phyloP scores from a whole-genome alignment of 2,329 filamentous ascomycete species.

The Pseudogymnoascus sp. region DNA sequence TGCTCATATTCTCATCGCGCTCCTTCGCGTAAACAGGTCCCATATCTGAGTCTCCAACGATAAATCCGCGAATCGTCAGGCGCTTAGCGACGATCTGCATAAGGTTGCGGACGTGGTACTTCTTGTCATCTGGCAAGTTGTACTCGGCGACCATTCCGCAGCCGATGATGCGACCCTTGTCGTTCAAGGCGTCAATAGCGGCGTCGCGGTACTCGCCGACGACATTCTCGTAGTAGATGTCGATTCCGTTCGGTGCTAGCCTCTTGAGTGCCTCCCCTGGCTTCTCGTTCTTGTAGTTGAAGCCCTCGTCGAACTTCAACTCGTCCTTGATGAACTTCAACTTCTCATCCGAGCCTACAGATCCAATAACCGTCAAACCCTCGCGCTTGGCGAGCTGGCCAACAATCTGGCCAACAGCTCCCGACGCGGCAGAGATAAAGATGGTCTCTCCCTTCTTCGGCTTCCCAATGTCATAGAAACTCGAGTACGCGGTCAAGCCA shows the following conservation, averaged over 20 bases:
- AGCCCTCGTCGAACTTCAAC: slow-evolving; percentile 64
- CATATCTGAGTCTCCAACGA: slow-evolving; percentile 56
- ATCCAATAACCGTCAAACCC: slow-evolving; percentile 66
- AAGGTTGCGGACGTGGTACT: slow-evolving; percentile 57
- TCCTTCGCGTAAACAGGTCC: slow-evolving; percentile 53
- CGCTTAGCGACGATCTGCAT: slow-evolving; percentile 54
- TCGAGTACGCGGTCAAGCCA: slow-evolving; percentile 68
- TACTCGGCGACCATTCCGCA: slow-evolving; percentile 65
- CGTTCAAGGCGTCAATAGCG: slow-evolving; percentile 56
- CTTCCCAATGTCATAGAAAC: slow-evolving; percentile 67
- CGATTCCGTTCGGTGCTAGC: slow-evolving; percentile 64
- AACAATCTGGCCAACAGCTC: slow-evolving; percentile 68
- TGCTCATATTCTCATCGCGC: slow-evolving; percentile 58
- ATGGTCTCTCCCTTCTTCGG: slow-evolving; percentile 73
- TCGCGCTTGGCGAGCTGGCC: slow-evolving; percentile 72
- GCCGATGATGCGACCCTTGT: slow-evolving; percentile 56
- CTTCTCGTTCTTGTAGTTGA: slow-evolving; percentile 76
- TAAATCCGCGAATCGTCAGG: slow-evolving; percentile 60
- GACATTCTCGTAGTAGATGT: slow-evolving; percentile 79
- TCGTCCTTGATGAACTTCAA: slow-evolving; percentile 67
- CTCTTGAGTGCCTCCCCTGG: slow-evolving; percentile 56
- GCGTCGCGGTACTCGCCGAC: slow-evolving; percentile 69
- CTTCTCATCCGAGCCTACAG: slow-evolving; percentile 71
- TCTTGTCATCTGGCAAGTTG: slow-evolving; percentile 46
- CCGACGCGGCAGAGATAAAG: slow-evolving; percentile 68